phyloP scores from a whole-genome alignment of 2,329 filamentous ascomycete genomes.

The Fusarium domesticum region DNA sequence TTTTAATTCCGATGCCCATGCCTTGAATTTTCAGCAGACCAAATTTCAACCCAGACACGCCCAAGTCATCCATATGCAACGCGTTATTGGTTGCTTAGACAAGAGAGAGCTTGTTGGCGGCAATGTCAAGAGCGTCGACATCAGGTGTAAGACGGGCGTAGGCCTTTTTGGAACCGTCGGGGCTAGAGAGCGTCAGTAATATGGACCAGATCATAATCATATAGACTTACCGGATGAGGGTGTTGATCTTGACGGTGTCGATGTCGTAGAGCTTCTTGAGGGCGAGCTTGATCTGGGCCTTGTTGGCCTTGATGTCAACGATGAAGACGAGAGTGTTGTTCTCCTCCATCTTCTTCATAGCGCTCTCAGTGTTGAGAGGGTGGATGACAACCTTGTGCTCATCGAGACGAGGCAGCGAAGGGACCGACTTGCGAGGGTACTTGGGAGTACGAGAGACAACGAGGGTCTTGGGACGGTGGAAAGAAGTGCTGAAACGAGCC shows the following conservation, averaged over 20 bases:
- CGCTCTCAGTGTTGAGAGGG: conserved; percentile 98
- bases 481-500: conserved; percentile 87
- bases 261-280: conserved; percentile 99
- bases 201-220: no score
- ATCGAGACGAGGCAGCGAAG: conserved; percentile 86
- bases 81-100: conserved; percentile 61
- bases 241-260: conserved; percentile 98
- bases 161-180: conserved; percentile 98
- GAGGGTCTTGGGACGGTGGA: conserved; percentile 97
- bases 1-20: conserved; percentile 37
- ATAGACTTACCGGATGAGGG: conserved; percentile 88
- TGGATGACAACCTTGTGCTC: conserved; percentile 97
- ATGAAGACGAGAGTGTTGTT: conserved; percentile 99
- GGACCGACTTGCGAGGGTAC: conserved; percentile 95
- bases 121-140: conserved; percentile 98
- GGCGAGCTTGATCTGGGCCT: conserved; percentile 97
- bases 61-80: conserved; percentile 37
- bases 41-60: conserved; percentile 34
- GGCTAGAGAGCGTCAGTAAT: conserved; percentile 50
- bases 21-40: conserved; percentile 38
- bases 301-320: conserved; percentile 96
- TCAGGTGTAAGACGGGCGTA: conserved; percentile 93
- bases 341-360: conserved; percentile 99
- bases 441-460: conserved; percentile 86
- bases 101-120: conserved; percentile 96